A percentile compares a stretch with the other conserved stretches of the same genome.
phyloP scores from a whole-genome alignment of 371 early-diverging fungal species.

The Mortierella sp. region DNA sequence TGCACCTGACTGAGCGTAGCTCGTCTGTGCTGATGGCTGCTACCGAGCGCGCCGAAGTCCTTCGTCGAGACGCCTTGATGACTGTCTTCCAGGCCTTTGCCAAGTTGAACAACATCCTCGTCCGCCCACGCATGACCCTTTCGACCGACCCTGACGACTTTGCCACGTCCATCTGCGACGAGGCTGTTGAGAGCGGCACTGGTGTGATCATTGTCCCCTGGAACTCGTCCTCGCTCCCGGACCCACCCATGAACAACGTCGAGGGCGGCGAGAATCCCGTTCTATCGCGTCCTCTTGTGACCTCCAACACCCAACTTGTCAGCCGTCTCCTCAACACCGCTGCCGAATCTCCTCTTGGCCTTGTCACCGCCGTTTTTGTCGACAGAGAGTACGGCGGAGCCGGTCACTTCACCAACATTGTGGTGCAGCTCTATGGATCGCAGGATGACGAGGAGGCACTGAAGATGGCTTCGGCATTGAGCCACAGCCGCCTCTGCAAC shows the following conservation, averaged over 20 bases:
- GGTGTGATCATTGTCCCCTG: constrained; percentile 68
- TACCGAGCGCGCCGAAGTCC: constrained; percentile 69
- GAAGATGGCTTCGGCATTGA: constrained; percentile 41
- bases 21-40: constrained; percentile 86
- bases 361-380: constrained; percentile 51
- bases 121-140: constrained; percentile 60
- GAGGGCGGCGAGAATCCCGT: constrained; percentile 24
- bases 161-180: constrained; percentile 65
- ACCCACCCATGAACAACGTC: constrained; percentile 19
- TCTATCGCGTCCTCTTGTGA: constrained; percentile 35
- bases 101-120: constrained; percentile 72
- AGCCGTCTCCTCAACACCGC: constrained; percentile 43
- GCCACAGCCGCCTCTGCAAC: constrained; percentile 42
- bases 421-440: constrained; percentile 52
- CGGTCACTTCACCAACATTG: constrained; percentile 44
- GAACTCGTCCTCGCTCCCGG: constrained; percentile 56
- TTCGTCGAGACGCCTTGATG: constrained; percentile 79
- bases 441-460: constrained; percentile 44
- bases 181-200: constrained; percentile 59
- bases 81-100: constrained; percentile 85
- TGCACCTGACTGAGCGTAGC: constrained; percentile 83
- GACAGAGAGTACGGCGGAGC: constrained; percentile 54
- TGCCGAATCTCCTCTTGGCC: constrained; percentile 16
- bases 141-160: constrained; percentile 66
- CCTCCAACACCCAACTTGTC: constrained; percentile 47